Evolutionary conservation across 116 monocot species (phyloP).

Genomic region (Cymodocea nodosa): DNA sequence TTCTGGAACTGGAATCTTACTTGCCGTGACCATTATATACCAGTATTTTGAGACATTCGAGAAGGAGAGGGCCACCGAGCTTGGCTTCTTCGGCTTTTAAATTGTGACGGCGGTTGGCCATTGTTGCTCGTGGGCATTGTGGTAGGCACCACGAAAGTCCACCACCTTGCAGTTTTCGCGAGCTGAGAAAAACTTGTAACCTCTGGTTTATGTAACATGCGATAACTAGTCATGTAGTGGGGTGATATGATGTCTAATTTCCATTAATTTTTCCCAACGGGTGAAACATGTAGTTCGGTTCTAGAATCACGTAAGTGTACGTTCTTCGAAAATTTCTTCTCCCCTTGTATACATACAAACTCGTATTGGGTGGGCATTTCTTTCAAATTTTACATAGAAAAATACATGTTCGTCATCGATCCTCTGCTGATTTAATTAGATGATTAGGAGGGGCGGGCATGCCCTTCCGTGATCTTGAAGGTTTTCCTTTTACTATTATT

Average conservation of each 20-base stretch:
- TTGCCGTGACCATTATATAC: constrained; percentile 46
- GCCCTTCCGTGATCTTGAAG: too few species aligned
- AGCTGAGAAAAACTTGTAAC: constrained; percentile 5
- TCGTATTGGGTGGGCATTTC: too few species aligned
- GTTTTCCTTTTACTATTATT: too few species aligned
- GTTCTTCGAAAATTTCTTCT: not conserved
- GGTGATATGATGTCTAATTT: constrained; percentile 1
- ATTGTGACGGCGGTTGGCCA: not conserved
- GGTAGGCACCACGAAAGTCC: too few species aligned
- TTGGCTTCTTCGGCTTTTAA: constrained; percentile 23
- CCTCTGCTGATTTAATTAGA: too few species aligned
- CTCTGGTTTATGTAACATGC: constrained; percentile 1
- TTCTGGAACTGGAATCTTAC: constrained; percentile 16
- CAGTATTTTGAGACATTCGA: constrained; percentile 35
- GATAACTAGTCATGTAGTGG: not conserved
- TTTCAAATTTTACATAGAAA: too few species aligned
- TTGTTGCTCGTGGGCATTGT: constrained; percentile 1
- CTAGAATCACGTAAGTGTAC: not conserved
- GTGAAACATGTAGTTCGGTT: constrained; percentile 1
- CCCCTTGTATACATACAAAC: not conserved
- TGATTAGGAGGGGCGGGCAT: too few species aligned
- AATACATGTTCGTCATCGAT: too few species aligned
- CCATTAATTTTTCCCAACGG: not conserved
- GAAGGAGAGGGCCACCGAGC: constrained; percentile 41
- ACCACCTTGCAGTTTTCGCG: constrained; percentile 8